Evolutionary conservation across 2,329 filamentous ascomycete genomes (phyloP).

Genomic region (Sclerotinia minor): DNA sequence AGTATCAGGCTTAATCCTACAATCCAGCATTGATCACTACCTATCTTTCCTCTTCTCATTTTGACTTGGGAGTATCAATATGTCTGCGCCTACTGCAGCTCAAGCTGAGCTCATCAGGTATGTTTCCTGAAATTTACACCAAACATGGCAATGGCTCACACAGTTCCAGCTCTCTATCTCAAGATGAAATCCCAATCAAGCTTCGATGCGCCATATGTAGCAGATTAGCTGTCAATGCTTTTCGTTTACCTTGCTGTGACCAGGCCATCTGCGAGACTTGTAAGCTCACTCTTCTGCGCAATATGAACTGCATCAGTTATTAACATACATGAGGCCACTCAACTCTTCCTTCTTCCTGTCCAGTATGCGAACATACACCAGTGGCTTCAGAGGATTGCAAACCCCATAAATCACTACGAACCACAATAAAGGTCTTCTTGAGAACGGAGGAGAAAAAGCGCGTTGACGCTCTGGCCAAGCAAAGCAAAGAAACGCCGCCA

Average conservation of each 20-base stretch:
- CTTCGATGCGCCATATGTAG: slow-evolving; percentile 92
- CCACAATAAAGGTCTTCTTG: slow-evolving; percentile 87
- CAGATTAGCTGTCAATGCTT: slow-evolving; percentile 86
- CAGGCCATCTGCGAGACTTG: slow-evolving; percentile 90
- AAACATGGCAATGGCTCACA: slow-evolving; percentile 26
- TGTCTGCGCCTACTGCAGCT: slow-evolving; percentile 39
- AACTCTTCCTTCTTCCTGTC: slow-evolving; percentile 75
- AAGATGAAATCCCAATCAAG: slow-evolving; percentile 90
- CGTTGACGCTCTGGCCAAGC: slow-evolving; percentile 58
- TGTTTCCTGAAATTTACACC: slow-evolving; percentile 15
- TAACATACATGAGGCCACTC: slow-evolving; percentile 60
- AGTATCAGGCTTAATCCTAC: not conserved
- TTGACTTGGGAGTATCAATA: slow-evolving; percentile 25
- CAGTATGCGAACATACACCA: slow-evolving; percentile 89
- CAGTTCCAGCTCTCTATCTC: slow-evolving; percentile 38
- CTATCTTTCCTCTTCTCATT: not conserved
- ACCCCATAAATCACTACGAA: slow-evolving; percentile 85
- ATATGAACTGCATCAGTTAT: not conserved
- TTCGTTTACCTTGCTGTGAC: slow-evolving; percentile 90
- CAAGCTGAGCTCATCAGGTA: slow-evolving; percentile 43
- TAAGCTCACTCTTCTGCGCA: slow-evolving; percentile 45
- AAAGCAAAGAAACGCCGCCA: slow-evolving; percentile 44
- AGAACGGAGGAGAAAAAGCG: slow-evolving; percentile 90
- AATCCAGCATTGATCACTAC: slow-evolving; percentile 2
- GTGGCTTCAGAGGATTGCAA: slow-evolving; percentile 84